These are phyloP conservation scores for Cladobotryum mycophilum DNA, from an alignment of 2,329 filamentous ascomycete genomes.

Conservation along the genomic window DNA sequence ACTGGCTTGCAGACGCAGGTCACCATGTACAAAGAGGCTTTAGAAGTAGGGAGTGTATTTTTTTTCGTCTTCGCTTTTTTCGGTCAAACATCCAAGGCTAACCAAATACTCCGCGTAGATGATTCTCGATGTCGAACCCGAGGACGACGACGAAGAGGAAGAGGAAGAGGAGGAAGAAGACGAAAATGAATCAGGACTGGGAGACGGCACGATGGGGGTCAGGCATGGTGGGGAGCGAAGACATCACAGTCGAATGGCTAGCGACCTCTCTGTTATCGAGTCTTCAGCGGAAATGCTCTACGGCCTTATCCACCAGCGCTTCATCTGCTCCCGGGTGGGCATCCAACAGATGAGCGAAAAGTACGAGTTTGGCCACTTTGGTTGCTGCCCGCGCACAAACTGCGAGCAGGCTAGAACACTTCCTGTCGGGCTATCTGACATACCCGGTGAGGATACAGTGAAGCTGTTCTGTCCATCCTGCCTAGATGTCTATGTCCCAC, in stretches of 20 bases:
- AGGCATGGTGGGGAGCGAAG: conserved; percentile 58
- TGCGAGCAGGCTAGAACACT: conserved; percentile 87
- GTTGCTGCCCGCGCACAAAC: conserved; percentile 87
- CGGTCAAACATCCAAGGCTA: not conserved
- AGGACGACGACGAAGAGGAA: conserved; percentile 84
- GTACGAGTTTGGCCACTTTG: conserved; percentile 95
- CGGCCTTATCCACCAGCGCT: conserved; percentile 95
- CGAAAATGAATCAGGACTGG: conserved; percentile 57
- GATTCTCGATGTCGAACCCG: conserved; percentile 96
- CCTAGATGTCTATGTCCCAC: conserved; percentile 93
- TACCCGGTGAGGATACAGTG: conserved; percentile 92
- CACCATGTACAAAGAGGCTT: conserved; percentile 96
- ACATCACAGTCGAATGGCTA: conserved; percentile 78
- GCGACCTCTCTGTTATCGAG: conserved; percentile 91
- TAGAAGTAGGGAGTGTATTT: conserved; percentile 55
- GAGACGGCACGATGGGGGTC: conserved; percentile 48
- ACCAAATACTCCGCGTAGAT: conserved; percentile 47
- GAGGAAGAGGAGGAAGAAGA: conserved; percentile 73
- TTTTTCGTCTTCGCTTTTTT: not conserved
- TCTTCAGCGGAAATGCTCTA: conserved; percentile 97
- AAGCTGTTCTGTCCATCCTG: conserved; percentile 98
- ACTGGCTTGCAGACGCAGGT: conserved; percentile 93
- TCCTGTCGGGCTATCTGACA: conserved; percentile 89
- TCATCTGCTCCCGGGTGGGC: conserved; percentile 91
- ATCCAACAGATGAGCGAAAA: conserved; percentile 99